Evolutionary conservation across 805 yeast species (phyloP), one percentile per base, ranked within the genome.

Genomic region (Pichia eremophila): DNA sequence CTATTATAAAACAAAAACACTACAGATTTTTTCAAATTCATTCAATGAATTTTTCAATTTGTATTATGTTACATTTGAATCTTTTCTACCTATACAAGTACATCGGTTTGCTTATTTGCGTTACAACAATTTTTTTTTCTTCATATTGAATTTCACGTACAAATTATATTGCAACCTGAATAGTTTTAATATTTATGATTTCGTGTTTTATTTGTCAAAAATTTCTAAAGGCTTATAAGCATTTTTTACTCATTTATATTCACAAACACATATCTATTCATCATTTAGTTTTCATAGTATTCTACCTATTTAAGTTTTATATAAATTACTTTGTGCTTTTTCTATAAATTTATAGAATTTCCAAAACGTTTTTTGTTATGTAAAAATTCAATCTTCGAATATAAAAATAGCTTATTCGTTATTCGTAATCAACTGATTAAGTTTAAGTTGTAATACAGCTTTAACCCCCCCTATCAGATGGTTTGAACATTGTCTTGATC

Each of bases 41-140:
- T 40, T n/a, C 40, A 27, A 22, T 39, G 25, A 22, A 22, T 40
- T 39, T 22, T 35, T 36, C 28, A 46, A 43, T 43, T 40, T 43
- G 43, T 41, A 43, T 40, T 28, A 44, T 43, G 48, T 44, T 38
- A 41, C 46, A 49, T 29, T 37, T 49, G 48, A 43, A 44, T 40
- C 54, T 47, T 47, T 47, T 47, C 50, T 47, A 47, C 44, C 50
- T 43, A 38, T 27, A 28, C 17, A 45, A 40, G 36, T 47, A 36
- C 46, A 47, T 47, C 46, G 50, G 46, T 47, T 43, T 43, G 46
- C 46, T 47, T 10, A 27, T 37, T 34, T 34, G 36, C 36, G 36
- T 34, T 34, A 15, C 18, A 15, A 14, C 14, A 27, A 25, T 8
- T 18, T 18, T 37, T 35, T 37, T 12, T 37, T 37, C 27, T 37